A percentile compares a stretch with the other conserved stretches of the same genome.
Conservation (phyloP, 139 green algal genomes). For the Chlamydomonas sp. region DNA sequence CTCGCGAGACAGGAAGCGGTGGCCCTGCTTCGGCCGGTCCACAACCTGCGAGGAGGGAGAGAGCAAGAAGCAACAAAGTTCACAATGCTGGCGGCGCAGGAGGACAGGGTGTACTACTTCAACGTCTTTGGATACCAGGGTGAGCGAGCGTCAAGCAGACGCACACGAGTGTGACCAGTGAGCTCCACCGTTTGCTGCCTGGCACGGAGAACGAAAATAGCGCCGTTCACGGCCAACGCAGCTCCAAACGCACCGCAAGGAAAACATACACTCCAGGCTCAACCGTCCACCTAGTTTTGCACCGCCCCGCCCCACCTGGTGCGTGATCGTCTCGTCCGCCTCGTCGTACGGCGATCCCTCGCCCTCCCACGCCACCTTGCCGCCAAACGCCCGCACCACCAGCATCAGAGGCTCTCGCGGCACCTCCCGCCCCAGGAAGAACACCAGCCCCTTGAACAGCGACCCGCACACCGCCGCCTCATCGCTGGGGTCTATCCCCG, state of each 20-base stretch:
- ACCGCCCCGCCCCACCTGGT: slow-evolving; percentile 67
- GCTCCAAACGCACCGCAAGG: too few relatives aligned
- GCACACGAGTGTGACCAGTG: background rate
- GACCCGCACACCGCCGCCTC: slow-evolving; percentile 77
- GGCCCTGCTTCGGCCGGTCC: slow-evolving; percentile 80
- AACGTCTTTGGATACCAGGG: too few relatives aligned
- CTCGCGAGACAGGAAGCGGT: slow-evolving; percentile 78
- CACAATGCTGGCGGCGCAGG: background rate
- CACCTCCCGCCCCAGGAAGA: slow-evolving; percentile 93
- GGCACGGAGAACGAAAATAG: too few relatives aligned
- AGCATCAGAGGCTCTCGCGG: slow-evolving; percentile 93
- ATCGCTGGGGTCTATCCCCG: slow-evolving; percentile 64
- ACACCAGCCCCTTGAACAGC: slow-evolving; percentile 89
- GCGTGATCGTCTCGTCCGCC: slow-evolving; percentile 87
- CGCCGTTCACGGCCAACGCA: too few relatives aligned
- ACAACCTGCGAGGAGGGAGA: slow-evolving; percentile 54
- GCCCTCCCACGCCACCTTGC: slow-evolving; percentile 89
- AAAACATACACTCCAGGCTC: too few relatives aligned
- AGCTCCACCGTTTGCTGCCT: too few relatives aligned
- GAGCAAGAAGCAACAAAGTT: background rate
- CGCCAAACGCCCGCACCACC: slow-evolving; percentile 93
- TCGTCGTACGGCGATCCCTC: slow-evolving; percentile 85
- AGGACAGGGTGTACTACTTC: background rate
- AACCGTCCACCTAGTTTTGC: too few relatives aligned
- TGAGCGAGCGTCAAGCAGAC: background rate